phyloP scores from a whole-genome alignment of 2,329 filamentous ascomycete species.

The Fusarium sp. region DNA sequence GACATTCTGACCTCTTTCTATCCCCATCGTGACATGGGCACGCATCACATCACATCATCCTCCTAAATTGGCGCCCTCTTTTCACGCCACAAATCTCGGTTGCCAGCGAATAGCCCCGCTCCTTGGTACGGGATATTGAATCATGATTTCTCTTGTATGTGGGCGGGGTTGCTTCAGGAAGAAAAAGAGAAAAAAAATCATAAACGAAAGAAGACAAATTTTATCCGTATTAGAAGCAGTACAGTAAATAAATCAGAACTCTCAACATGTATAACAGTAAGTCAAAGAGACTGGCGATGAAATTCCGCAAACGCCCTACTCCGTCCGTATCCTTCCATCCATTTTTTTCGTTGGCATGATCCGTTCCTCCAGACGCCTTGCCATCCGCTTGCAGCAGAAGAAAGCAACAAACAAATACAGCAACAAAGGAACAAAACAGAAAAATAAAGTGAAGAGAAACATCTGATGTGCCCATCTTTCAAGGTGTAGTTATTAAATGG shows the following conservation, averaged over 20 bases:
- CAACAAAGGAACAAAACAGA: slow-evolving; percentile 11
- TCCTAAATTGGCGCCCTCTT: neutral
- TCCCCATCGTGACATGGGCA: neutral
- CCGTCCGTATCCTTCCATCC: slow-evolving; percentile 30
- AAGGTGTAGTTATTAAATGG: no score
- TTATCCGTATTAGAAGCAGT: neutral
- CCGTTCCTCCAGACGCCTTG: slow-evolving; percentile 38
- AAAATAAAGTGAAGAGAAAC: neutral
- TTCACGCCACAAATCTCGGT: slow-evolving; percentile 14
- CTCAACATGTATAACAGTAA: neutral
- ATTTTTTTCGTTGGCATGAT: slow-evolving; percentile 24
- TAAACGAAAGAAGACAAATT: neutral
- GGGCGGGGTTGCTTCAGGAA: neutral
- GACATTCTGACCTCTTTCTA: neutral
- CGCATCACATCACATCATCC: slow-evolving; percentile 6
- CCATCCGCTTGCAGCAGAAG: slow-evolving; percentile 28
- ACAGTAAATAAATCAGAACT: slow-evolving; percentile 5
- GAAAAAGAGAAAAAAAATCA: neutral
- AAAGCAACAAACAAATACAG: slow-evolving; percentile 12
- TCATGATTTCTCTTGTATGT: slow-evolving; percentile 10
- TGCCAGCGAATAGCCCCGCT: slow-evolving; percentile 12
- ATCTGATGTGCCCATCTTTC: neutral
- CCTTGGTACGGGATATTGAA: slow-evolving; percentile 2
- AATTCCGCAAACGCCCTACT: slow-evolving; percentile 24
- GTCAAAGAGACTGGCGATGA: neutral